Base-by-base conservation (phyloP, 2,329 filamentous ascomycete genomes). In the Stachybotrys chlorohalonatus region DNA sequence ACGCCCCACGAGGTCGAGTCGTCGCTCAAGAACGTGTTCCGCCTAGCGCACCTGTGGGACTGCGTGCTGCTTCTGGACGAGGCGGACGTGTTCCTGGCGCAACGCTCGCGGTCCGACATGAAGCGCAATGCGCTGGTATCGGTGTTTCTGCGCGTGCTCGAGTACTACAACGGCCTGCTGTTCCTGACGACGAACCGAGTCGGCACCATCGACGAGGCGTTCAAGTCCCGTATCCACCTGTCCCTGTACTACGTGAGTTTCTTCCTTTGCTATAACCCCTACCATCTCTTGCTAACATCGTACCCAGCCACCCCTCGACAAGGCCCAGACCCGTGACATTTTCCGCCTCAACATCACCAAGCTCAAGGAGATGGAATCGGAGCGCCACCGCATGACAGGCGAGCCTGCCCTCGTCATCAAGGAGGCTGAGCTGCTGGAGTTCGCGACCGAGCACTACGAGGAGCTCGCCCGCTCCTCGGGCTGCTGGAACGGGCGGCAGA, bases 181-280 rank as follows among this genome's bases (percentile, higher is more conserved):
- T 77, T 76, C 63, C 65, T 80, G 5, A 81, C 77, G 0, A 80
- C 76, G 8, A 81, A 80, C 64, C 70, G 75, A 3, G 71, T 77
- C 6, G 74, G 75, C 15, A 66, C 66, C 1, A 70, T 80, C 4
- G 77, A 80, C 52, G 75, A 75, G 54, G 77, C 77, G 0, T 77
- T 78, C 64, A 71, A 71, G 62, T 78, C 75, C 1, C 70, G 75
- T 15, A 74, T 78, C 46, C 75, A 78, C 54, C 58, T 75, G 16
- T 70, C 65, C 1, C 63, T 78, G 1, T 74, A 73, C 64, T 77
- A 76, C 54, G 56, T 56, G 58, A 56, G 59, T 50, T 31, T 5
- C 15, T 1, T 11, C 15, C 15, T 16, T n/a, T 16, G 13, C 36
- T 13, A 2, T 4, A 3, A 45, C 1, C 13, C 47, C 2, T 31